Conservation (phyloP, 768 basidiomycete genomes). For the Mycena indigotica region DNA sequence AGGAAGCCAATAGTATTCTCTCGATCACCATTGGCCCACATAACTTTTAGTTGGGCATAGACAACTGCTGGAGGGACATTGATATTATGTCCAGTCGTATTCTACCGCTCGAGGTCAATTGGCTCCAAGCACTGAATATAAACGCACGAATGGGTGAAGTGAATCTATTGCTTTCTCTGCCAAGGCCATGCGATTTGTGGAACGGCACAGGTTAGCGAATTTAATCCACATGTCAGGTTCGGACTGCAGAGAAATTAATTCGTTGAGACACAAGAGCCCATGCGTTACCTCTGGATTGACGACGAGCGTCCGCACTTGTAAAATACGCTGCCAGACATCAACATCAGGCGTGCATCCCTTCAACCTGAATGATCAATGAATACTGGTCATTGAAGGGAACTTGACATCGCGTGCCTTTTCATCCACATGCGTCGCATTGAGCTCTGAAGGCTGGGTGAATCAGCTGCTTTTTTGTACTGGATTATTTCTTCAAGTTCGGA, state of each 20-base stretch:
- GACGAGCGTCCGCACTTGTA: slow-evolving; percentile 94
- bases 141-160: slow-evolving; percentile 73
- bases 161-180: slow-evolving; percentile 98
- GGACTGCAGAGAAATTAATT: slow-evolving; percentile 31
- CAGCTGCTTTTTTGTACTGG: slow-evolving; percentile 88
- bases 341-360: slow-evolving; percentile 98
- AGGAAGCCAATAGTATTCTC: slow-evolving; percentile 83
- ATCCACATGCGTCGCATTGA: slow-evolving; percentile 96
- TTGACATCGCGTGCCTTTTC: slow-evolving; percentile 64
- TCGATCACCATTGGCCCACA: slow-evolving; percentile 86
- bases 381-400: background rate
- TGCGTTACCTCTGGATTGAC: slow-evolving; percentile 71
- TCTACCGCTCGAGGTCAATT: slow-evolving; percentile 49
- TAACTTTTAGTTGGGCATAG: slow-evolving; percentile 92
- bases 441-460: slow-evolving; percentile 90
- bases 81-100: slow-evolving; percentile 40
- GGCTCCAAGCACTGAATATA: slow-evolving; percentile 33
- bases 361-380: slow-evolving; percentile 49
- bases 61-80: slow-evolving; percentile 95
- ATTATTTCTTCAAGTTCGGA: slow-evolving; percentile 99
- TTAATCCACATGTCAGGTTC: slow-evolving; percentile 99
- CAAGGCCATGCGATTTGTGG: slow-evolving; percentile 89
- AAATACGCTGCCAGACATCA: slow-evolving; percentile 97
- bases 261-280: background rate
- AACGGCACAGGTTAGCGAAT: slow-evolving; percentile 96